Evolutionary conservation across 495 filamentous ascomycete genomes (phyloP).

Genomic region (Aspergillus cristatus): DNA sequence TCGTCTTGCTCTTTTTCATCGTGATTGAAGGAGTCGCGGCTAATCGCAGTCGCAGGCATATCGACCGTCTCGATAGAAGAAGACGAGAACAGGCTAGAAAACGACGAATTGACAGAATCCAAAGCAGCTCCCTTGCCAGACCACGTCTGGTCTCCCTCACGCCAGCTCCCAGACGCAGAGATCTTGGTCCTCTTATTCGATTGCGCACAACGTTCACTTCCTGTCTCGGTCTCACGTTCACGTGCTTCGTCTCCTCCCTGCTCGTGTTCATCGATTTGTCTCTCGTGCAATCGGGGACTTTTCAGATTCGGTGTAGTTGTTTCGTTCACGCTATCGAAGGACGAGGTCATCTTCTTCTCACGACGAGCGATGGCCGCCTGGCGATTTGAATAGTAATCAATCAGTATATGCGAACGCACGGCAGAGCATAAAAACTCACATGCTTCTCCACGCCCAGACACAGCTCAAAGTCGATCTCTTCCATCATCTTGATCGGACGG

Average conservation of each 20-base stretch:
- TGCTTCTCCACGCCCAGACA: conserved; percentile 11
- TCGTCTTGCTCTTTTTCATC: background rate
- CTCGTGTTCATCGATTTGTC: background rate
- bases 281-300: background rate
- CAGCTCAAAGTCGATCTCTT: conserved; percentile 11
- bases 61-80: too few species aligned
- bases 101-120: too few species aligned
- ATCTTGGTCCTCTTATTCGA: background rate
- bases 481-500: conserved; percentile 7
- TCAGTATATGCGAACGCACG: background rate
- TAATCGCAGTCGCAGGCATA: too few species aligned
- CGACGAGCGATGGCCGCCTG: background rate
- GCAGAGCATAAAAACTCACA: conserved; percentile 5
- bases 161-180: background rate
- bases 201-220: background rate
- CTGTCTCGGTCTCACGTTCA: background rate
- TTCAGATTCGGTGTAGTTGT: background rate
- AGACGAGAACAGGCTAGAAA: too few species aligned
- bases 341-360: background rate
- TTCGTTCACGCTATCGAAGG: background rate
- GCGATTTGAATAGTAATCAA: background rate
- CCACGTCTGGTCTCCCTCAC: background rate
- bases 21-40: background rate
- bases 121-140: too few species aligned
- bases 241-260: background rate